Evolutionary conservation across 305 asterid genomes (phyloP).

Genomic region (Plantago coronopus): DNA sequence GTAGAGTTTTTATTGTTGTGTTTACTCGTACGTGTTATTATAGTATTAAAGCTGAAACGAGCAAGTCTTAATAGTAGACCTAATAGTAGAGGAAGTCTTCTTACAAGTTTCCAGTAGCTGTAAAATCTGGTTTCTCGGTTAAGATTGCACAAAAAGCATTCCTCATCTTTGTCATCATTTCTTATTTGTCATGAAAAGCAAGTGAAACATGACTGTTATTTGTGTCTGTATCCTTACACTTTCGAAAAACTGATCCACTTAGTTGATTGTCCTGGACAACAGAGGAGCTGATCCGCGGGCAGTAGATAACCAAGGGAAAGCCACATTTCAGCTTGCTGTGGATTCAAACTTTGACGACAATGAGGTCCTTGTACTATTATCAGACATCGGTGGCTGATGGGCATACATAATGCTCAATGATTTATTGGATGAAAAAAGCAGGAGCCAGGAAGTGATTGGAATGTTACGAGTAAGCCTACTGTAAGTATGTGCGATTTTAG

Average conservation of each 20-base stretch:
- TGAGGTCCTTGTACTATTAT: conserved; percentile 64
- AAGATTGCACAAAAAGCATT: too few species aligned
- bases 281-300: conserved; percentile 93
- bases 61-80: background rate
- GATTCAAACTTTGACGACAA: conserved; percentile 59
- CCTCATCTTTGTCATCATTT: too few species aligned
- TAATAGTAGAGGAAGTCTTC: too few species aligned
- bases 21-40: background rate
- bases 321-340: conserved; percentile 51
- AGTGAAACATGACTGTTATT: too few species aligned
- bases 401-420: conserved; percentile 11
- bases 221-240: too few species aligned
- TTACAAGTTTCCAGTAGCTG: too few species aligned
- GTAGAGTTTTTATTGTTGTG: background rate
- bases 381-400: conserved; percentile 42
- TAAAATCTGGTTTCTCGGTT: too few species aligned
- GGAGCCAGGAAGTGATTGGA: conserved; percentile 17
- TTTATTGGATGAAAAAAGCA: background rate
- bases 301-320: conserved; percentile 61
- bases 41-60: background rate
- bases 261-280: conserved; percentile 19
- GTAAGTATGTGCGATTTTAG: conserved; percentile 40
- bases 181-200: too few species aligned
- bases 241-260: too few species aligned
- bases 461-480: conserved; percentile 32